A percentile compares a stretch with the other conserved stretches of the same genome.
These are phyloP conservation scores for Westerdykella aurantiaca DNA, from an alignment of 2,329 filamentous ascomycete genomes.

Conservation along the genomic window DNA sequence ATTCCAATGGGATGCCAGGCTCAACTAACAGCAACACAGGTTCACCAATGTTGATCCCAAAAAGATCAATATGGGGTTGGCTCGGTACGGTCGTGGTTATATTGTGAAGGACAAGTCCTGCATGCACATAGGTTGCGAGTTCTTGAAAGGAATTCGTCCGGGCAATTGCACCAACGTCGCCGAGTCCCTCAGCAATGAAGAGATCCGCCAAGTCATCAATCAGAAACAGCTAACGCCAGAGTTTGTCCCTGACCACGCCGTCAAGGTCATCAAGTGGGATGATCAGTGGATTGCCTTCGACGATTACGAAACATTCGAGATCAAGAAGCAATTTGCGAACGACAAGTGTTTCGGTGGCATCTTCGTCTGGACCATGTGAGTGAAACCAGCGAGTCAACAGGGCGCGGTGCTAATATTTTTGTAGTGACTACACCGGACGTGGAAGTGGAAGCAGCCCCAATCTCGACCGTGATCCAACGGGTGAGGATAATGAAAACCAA, in stretches of 20 bases:
- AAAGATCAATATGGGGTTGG: slow-evolving; percentile 46
- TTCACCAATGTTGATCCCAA: slow-evolving; percentile 35
- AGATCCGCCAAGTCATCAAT: slow-evolving; percentile 14
- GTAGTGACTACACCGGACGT: neutral
- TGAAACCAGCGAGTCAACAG: neutral
- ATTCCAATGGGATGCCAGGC: neutral
- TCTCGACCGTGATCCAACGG: neutral
- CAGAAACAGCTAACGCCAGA: slow-evolving; percentile 6
- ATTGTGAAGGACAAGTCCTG: slow-evolving; percentile 24
- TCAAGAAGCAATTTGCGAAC: slow-evolving; percentile 43
- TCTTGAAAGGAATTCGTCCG: slow-evolving; percentile 4
- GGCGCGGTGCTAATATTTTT: too few species aligned
- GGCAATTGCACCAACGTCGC: slow-evolving; percentile 10
- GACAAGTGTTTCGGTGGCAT: slow-evolving; percentile 17
- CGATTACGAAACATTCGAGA: slow-evolving; percentile 21
- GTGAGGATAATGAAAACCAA: neutral
- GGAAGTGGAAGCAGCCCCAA: neutral
- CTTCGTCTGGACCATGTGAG: slow-evolving; percentile 17
- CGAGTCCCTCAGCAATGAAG: slow-evolving; percentile 12
- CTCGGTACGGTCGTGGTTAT: slow-evolving; percentile 46
- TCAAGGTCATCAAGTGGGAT: slow-evolving; percentile 21
- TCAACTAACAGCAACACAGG: neutral
- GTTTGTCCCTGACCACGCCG: slow-evolving; percentile 9
- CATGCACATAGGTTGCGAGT: slow-evolving; percentile 12
- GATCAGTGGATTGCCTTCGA: slow-evolving; percentile 17